Evolutionary conservation across 1,284 basidiomycete genomes (phyloP), one percentile per base, ranked within the genome.

Genomic region (Uromyces viciae-fabae): DNA sequence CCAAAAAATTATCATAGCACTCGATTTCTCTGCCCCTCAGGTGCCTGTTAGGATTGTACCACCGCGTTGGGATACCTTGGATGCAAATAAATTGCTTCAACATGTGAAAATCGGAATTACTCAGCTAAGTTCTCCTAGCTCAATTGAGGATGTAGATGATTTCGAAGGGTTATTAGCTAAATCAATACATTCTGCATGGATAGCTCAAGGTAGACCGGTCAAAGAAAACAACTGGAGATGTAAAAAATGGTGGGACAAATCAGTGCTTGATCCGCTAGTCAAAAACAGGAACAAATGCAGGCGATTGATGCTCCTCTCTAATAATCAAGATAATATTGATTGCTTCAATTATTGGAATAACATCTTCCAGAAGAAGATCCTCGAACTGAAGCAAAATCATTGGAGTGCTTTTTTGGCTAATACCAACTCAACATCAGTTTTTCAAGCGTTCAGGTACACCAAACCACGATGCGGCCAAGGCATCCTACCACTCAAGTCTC

Each of bases 231-330:
- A 19, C 0, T 2, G 11, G 14, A 74, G 49, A 38, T 19, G 14
- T 25, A 74, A 74, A 56, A 38, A 28, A n/a, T 74, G 72, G 72
- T 56, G 72, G 72, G 72, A 74, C 38, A 25, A 25, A 22, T n/a
- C 22, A n/a, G 25, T 54, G 11, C 72, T 74, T 3, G 25, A 74
- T 28, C 72, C 72, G 11, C n/a, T 74, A 2, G 33, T 74, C 28
- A 74, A 58, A 40, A 38, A 36, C 14, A 1, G 52, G 17, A 74
- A 74, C 36, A 31, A 52, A 5, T 28, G 43, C 9, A 17, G 52
- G 22, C 8, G 49, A 42, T 40, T 46, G 22, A 31, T 74, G 31
- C 49, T 74, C 1, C 49, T 17, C 15, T 33, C 49, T 3, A 38
- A 38, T 1, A n/a, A 19, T 2, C 58, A 15, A 4, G 74, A 76